These are phyloP conservation scores for Rhizopogon vinicolor DNA, from an alignment of 768 basidiomycete species.

Conservation along the genomic window DNA sequence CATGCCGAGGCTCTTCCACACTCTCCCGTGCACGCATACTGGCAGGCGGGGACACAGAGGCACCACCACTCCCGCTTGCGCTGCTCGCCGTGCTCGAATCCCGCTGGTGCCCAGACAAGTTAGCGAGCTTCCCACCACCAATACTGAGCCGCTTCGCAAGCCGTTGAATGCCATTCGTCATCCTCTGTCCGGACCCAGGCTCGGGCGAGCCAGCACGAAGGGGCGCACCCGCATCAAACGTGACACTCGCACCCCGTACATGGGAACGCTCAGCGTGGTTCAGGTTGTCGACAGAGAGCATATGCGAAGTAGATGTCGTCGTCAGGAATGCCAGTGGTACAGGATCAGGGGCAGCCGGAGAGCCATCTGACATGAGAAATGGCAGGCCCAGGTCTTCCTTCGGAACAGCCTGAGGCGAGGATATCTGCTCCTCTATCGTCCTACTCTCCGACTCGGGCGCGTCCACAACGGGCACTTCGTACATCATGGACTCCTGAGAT, in stretches of 20 bases:
- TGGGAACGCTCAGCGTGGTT: slow-evolving; percentile 13
- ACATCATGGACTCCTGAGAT: too few species aligned
- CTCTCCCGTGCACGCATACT: slow-evolving; percentile 7
- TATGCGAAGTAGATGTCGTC: slow-evolving; percentile 21
- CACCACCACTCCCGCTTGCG: background rate
- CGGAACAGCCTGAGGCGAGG: too few species aligned
- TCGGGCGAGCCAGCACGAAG: slow-evolving; percentile 14
- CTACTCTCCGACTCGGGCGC: background rate
- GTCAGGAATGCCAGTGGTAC: slow-evolving; percentile 36
- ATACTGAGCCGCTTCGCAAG: slow-evolving; percentile 72
- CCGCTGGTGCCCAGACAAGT: slow-evolving; percentile 18
- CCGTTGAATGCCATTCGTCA: slow-evolving; percentile 39
- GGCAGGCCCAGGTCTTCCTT: slow-evolving; percentile 15
- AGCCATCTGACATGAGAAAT: slow-evolving; percentile 32
- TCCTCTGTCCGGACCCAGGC: slow-evolving; percentile 41
- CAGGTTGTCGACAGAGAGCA: slow-evolving; percentile 20
- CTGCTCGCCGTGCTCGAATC: slow-evolving; percentile 14
- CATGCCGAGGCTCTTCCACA: slow-evolving; percentile 36
- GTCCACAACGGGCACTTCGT: background rate
- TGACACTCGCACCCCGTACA: slow-evolving; percentile 43
- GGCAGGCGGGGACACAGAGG: background rate
- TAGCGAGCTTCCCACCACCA: slow-evolving; percentile 16
- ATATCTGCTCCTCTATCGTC: too few species aligned
- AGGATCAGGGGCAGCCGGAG: slow-evolving; percentile 10
- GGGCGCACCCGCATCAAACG: slow-evolving; percentile 58